Percentiles rank a stretch among this genome's conserved stretches.
phyloP scores from a whole-genome alignment of 2,329 filamentous ascomycete genomes.

The Pseudogymnoascus verrucosus region DNA sequence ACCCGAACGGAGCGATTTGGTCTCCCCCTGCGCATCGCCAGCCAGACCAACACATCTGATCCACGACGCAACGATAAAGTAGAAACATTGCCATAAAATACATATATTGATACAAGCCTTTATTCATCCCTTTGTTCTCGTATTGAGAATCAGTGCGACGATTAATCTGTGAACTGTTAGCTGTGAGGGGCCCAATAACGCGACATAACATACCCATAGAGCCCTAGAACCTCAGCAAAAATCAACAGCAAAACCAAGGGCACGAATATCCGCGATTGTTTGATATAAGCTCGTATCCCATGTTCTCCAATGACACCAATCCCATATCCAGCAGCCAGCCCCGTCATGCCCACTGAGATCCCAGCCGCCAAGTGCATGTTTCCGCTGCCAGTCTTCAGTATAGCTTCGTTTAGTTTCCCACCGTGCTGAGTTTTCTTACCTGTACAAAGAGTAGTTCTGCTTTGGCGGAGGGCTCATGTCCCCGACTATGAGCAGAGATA shows the following conservation, averaged over 20 bases:
- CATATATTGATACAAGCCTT: neutral
- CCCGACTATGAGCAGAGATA: slow-evolving; percentile 1
- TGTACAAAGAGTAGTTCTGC: neutral
- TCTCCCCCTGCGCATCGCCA: neutral
- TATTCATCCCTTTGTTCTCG: neutral
- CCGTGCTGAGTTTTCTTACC: neutral
- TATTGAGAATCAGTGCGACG: neutral
- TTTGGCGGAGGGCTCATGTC: neutral
- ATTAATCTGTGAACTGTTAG: neutral
- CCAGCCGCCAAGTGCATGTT: neutral
- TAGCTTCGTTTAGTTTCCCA: neutral
- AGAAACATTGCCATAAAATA: neutral
- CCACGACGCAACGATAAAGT: neutral
- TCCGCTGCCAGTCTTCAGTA: neutral
- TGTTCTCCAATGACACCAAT: slow-evolving; percentile 1
- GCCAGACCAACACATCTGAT: neutral
- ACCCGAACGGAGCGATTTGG: neutral
- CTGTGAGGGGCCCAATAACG: neutral
- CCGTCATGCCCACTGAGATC: neutral
- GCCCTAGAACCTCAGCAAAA: neutral
- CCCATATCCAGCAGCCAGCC: neutral
- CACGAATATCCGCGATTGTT: neutral
- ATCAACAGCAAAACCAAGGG: neutral
- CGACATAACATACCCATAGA: neutral
- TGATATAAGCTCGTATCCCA: neutral